A percentile compares a stretch with the other conserved stretches of the same genome.
Conservation (phyloP, 192 early-diverging fungal species). For the Backusella tarrabulga region DNA sequence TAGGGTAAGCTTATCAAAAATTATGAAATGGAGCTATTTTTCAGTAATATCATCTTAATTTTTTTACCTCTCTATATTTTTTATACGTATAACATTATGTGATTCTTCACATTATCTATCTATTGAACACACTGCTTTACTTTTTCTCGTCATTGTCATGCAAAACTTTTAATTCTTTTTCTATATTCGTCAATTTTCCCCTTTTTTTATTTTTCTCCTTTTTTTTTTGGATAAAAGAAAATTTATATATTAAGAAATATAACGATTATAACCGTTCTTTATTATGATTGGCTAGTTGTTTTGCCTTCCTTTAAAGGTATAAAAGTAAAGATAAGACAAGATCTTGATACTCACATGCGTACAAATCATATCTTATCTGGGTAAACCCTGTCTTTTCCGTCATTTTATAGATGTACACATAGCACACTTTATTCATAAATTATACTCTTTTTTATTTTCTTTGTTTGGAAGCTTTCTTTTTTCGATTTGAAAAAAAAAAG, state of each 20-base stretch:
- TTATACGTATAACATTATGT: background rate
- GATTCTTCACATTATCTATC: background rate
- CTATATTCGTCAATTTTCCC: background rate
- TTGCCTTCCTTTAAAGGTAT: conserved; percentile 7
- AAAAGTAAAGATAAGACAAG: background rate
- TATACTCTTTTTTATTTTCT: background rate
- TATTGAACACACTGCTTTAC: background rate
- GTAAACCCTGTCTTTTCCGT: background rate
- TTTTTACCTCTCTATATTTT: conserved; percentile 3
- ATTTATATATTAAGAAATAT: background rate
- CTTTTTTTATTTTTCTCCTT: background rate
- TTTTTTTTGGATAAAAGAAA: background rate
- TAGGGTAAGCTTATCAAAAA: conserved; percentile 2
- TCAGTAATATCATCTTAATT: background rate
- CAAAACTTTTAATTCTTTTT: background rate
- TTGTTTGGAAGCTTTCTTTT: background rate
- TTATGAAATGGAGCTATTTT: background rate
- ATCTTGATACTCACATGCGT: background rate
- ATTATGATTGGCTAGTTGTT: background rate
- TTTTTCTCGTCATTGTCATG: background rate
- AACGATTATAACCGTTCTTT: background rate
- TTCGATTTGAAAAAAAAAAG: background rate
- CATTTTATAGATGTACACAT: conserved; percentile 2
- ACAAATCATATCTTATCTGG: background rate
- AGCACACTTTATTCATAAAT: background rate